Evolutionary conservation across 2,329 filamentous ascomycete genomes (phyloP).

Genomic region (Trichoderma sp.): DNA sequence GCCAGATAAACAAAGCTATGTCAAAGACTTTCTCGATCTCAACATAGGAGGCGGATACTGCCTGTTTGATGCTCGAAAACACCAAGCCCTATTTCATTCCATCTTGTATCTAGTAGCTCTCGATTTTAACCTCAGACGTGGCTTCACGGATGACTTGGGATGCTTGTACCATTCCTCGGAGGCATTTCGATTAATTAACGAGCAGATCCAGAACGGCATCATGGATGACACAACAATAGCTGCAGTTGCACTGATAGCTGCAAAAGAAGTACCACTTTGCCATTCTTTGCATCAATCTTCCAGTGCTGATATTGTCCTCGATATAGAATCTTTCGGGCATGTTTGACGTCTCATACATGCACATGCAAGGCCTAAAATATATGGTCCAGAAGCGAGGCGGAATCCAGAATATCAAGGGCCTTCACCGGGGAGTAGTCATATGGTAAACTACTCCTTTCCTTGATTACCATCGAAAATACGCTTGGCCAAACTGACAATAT

Average conservation of each 20-base stretch:
- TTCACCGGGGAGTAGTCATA: neutral
- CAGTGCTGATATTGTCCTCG: neutral
- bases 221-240: slow-evolving; percentile 10
- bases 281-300: neutral
- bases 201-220: neutral
- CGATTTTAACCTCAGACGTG: slow-evolving; percentile 6
- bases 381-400: slow-evolving; percentile 4
- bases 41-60: slow-evolving; percentile 2
- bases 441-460: neutral
- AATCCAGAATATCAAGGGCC: neutral
- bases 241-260: neutral
- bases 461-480: fast-evolving
- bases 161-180: slow-evolving; percentile 11
- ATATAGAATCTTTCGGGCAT: slow-evolving; percentile 1
- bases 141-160: neutral
- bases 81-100: slow-evolving; percentile 2
- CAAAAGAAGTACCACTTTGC: neutral
- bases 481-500: neutral
- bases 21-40: neutral
- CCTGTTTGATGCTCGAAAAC: neutral
- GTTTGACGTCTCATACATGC: slow-evolving; percentile 9
- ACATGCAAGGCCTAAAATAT: slow-evolving; percentile 6
- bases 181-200: slow-evolving; percentile 11
- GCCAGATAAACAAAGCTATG: slow-evolving; percentile 2
- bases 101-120: slow-evolving; percentile 9